Percentiles rank a stretch among this genome's conserved stretches.
Evolutionary conservation across 2,329 filamentous ascomycete species (phyloP).

Genomic region (Pseudocercospora musae): DNA sequence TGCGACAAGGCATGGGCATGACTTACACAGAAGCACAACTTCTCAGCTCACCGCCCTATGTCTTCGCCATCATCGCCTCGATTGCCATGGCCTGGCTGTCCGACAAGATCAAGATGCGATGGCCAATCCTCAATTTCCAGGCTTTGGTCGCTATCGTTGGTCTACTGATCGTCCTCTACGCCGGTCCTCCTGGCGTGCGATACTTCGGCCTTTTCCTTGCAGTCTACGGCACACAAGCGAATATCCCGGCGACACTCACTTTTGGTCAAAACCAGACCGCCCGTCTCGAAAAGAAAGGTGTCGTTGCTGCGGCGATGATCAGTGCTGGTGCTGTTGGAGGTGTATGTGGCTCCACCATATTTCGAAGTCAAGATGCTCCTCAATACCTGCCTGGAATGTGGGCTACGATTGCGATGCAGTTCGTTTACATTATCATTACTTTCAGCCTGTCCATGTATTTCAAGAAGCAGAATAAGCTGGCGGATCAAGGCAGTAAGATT

Average conservation of each 20-base stretch:
- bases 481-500: slow-evolving; percentile 13
- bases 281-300: slow-evolving; percentile 31
- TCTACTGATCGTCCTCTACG: slow-evolving; percentile 70
- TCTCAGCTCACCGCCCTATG: slow-evolving; percentile 68
- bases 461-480: slow-evolving; percentile 19
- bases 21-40: slow-evolving; percentile 62
- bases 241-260: slow-evolving; percentile 67
- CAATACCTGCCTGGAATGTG: slow-evolving; percentile 23
- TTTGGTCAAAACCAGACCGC: slow-evolving; percentile 48
- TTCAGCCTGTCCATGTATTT: slow-evolving; percentile 17
- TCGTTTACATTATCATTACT: slow-evolving; percentile 17
- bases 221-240: slow-evolving; percentile 71
- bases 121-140: slow-evolving; percentile 64
- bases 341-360: slow-evolving; percentile 16
- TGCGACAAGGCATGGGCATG: slow-evolving; percentile 62
- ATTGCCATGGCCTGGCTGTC: slow-evolving; percentile 59
- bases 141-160: slow-evolving; percentile 62
- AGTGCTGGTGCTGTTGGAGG: slow-evolving; percentile 40
- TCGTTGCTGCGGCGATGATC: slow-evolving; percentile 31
- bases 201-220: slow-evolving; percentile 74
- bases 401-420: slow-evolving; percentile 19
- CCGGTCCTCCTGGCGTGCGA: slow-evolving; percentile 53
- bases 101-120: slow-evolving; percentile 64
- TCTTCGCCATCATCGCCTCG: slow-evolving; percentile 63
- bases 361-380: slow-evolving; percentile 20